These are phyloP conservation scores for Choiromyces venosus DNA, from an alignment of 495 filamentous ascomycete species.

Conservation along the genomic window DNA sequence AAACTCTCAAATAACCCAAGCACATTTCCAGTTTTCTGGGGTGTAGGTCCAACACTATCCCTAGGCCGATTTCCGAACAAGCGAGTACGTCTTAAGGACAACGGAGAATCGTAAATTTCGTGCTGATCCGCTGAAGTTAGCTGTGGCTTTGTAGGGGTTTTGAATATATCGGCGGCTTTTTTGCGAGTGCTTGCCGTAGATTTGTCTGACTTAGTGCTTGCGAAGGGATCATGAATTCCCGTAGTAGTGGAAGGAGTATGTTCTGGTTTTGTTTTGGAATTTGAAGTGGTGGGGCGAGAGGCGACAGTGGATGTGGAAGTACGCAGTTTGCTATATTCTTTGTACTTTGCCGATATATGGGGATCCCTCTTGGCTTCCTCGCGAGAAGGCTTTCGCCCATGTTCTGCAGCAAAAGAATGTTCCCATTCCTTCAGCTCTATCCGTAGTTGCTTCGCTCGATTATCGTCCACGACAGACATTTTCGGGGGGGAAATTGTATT, in stretches of 20 bases:
- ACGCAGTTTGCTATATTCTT: slow-evolving; percentile 65
- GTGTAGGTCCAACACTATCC: slow-evolving; percentile 70
- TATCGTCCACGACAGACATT: not conserved
- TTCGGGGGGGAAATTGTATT: not conserved
- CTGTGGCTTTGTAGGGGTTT: slow-evolving; percentile 34
- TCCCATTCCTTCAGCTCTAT: slow-evolving; percentile 84
- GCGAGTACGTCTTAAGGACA: slow-evolving; percentile 38
- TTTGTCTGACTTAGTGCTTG: slow-evolving; percentile 48
- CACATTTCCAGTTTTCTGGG: slow-evolving; percentile 79
- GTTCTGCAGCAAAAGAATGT: slow-evolving; percentile 60
- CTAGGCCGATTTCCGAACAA: slow-evolving; percentile 34
- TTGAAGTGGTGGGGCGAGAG: slow-evolving; percentile 41
- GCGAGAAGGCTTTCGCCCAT: slow-evolving; percentile 74
- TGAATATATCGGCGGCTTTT: slow-evolving; percentile 30
- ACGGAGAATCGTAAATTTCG: slow-evolving; percentile 42
- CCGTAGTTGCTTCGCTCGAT: slow-evolving; percentile 48
- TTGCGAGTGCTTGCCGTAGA: slow-evolving; percentile 45
- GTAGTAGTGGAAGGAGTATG: slow-evolving; percentile 56
- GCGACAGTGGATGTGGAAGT: slow-evolving; percentile 40
- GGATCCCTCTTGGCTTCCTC: slow-evolving; percentile 77
- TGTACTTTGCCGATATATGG: slow-evolving; percentile 73
- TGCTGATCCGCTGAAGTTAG: slow-evolving; percentile 27
- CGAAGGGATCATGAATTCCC: slow-evolving; percentile 51
- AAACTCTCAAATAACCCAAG: slow-evolving; percentile 90
- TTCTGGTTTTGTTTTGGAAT: slow-evolving; percentile 45